Percentiles rank a stretch among this genome's conserved stretches.
Conservation (phyloP, 1,284 basidiomycete genomes). For the Porodaedalea pini region DNA sequence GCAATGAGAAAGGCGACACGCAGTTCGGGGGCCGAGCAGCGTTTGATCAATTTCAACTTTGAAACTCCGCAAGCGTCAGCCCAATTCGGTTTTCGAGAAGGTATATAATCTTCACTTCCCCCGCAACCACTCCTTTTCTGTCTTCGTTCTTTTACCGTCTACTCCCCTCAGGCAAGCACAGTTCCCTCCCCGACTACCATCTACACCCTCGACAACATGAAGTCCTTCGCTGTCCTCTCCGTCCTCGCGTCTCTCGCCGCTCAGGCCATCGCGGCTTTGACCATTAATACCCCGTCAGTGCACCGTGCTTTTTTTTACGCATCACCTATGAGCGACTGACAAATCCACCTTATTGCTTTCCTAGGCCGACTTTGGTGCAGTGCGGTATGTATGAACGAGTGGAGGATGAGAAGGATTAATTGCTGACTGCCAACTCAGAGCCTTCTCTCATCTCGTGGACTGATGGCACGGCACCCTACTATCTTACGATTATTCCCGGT, state of each 20-base stretch:
- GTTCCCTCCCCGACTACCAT: not conserved
- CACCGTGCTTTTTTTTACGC: not conserved
- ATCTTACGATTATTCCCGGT: conserved; percentile 64
- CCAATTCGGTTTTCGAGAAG: no score
- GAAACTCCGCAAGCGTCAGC: no score
- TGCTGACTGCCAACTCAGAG: conserved; percentile 38
- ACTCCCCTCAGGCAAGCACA: not conserved
- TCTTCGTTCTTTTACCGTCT: not conserved
- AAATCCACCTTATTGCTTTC: not conserved
- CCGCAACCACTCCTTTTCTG: not conserved
- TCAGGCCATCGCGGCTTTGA: conserved; percentile 43
- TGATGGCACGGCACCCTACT: conserved; percentile 57
- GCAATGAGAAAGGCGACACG: no score
- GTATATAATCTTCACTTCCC: no score
- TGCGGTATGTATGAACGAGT: conserved; percentile 45
- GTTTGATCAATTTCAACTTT: no score
- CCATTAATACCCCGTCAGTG: conserved; percentile 69
- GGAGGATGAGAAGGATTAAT: not conserved
- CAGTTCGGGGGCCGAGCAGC: no score
- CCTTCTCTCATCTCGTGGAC: conserved; percentile 56
- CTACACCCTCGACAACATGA: conserved; percentile 38
- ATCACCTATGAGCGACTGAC: not conserved
- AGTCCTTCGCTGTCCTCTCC: conserved; percentile 42
- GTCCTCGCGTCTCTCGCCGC: conserved; percentile 46
- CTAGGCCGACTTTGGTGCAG: conserved; percentile 40